These are phyloP conservation scores for Aegilops bicornis DNA, from an alignment of 176 grass and related monocot species.

Conservation along the genomic window DNA sequence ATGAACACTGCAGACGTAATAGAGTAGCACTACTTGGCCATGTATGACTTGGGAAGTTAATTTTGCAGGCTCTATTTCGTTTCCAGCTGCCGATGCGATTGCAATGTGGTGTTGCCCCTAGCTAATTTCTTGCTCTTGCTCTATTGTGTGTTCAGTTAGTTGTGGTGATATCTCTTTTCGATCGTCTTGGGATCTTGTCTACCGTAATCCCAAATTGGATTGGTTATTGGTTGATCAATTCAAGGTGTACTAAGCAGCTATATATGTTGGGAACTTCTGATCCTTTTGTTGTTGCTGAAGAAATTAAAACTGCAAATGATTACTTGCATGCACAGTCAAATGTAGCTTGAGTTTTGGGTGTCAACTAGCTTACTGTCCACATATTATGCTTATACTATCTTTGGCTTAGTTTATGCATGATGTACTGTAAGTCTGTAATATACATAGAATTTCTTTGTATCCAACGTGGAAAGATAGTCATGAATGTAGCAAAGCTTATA, in stretches of 20 bases:
- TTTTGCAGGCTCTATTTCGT: neutral
- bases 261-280: neutral
- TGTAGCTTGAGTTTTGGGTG: neutral
- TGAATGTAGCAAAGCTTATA: neutral
- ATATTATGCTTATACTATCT: neutral
- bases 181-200: too few relatives aligned
- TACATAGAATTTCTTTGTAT: neutral
- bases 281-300: neutral
- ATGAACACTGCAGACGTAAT: neutral
- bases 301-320: neutral
- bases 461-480: neutral
- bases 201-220: neutral
- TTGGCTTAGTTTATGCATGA: neutral
- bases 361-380: neutral
- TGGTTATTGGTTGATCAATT: neutral
- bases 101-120: too few relatives aligned
- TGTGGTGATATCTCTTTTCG: too few relatives aligned
- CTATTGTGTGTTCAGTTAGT: neutral
- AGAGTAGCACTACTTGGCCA: neutral
- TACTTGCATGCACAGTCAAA: neutral
- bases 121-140: too few relatives aligned
- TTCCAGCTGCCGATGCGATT: neutral
- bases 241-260: neutral
- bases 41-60: neutral
- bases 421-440: neutral